Conservation (phyloP, 768 basidiomycete species). For the Termitomyces titanicus region DNA sequence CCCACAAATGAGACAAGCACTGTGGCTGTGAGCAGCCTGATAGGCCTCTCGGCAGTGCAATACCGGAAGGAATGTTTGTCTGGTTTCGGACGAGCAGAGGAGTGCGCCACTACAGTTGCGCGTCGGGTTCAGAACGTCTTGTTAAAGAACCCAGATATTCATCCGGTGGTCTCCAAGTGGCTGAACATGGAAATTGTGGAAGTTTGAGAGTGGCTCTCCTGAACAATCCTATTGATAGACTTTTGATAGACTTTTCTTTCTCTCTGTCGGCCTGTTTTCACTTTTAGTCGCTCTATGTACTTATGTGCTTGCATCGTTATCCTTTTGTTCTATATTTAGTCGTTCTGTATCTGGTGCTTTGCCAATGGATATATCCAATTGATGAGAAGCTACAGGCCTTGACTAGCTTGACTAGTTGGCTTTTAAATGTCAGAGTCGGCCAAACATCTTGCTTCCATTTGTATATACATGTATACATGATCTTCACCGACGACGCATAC, state of each 20-base stretch:
- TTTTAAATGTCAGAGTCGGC: too few species aligned
- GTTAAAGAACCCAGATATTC: conserved; percentile 24
- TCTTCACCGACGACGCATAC: too few species aligned
- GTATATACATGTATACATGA: too few species aligned
- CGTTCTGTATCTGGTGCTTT: neutral
- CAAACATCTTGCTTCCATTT: too few species aligned
- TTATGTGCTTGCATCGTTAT: neutral
- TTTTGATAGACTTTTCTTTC: neutral
- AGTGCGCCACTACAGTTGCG: conserved; percentile 59
- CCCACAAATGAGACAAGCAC: conserved; percentile 35
- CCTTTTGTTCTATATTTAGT: neutral
- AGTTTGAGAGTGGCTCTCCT: conserved; percentile 4
- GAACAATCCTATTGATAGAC: neutral
- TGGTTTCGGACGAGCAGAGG: conserved; percentile 78
- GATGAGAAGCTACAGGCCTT: too few species aligned
- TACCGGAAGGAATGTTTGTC: conserved; percentile 68
- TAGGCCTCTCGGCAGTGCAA: conserved; percentile 56
- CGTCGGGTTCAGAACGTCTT: conserved; percentile 54
- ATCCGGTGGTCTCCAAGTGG: conserved; percentile 43
- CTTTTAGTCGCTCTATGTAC: neutral
- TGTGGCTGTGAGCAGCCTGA: conserved; percentile 46
- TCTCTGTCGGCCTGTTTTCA: neutral
- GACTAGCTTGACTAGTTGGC: too few species aligned
- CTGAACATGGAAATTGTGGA: conserved; percentile 42
- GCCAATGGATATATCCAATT: neutral